Conservation (phyloP, 1,139 yeast genomes). For the Zygosaccharomyces pseudobailii region DNA sequence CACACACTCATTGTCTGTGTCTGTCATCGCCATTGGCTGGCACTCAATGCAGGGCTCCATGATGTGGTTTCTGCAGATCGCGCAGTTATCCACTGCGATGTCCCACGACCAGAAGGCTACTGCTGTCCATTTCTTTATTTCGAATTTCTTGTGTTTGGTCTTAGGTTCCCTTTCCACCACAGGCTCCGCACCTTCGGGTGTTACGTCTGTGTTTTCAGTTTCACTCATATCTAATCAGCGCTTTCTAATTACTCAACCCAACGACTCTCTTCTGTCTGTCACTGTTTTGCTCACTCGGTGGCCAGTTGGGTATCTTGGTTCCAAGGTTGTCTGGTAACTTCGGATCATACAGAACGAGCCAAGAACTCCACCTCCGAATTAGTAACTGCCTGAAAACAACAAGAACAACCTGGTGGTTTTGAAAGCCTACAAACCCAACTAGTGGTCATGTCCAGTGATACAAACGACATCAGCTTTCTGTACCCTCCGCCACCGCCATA, state of each 20-base stretch:
- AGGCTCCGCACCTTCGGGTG: slow-evolving; percentile 12
- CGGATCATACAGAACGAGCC: background rate
- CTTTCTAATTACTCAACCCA: background rate
- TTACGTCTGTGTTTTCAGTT: slow-evolving; percentile 24
- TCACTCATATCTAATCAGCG: slow-evolving; percentile 13
- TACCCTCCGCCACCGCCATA: slow-evolving; percentile 88
- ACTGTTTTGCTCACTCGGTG: too few species aligned
- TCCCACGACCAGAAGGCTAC: slow-evolving; percentile 99
- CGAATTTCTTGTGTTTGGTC: slow-evolving; percentile 49
- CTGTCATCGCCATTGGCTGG: slow-evolving; percentile 73
- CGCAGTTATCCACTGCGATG: slow-evolving; percentile 93
- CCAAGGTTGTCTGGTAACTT: background rate
- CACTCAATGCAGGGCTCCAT: slow-evolving; percentile 99
- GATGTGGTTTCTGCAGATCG: slow-evolving; percentile 94
- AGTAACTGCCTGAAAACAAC: background rate
- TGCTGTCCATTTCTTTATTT: slow-evolving; percentile 90
- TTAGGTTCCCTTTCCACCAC: slow-evolving; percentile 17
- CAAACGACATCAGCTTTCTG: slow-evolving; percentile 48
- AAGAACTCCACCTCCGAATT: background rate
- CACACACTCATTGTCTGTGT: slow-evolving; percentile 73
- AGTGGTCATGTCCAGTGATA: slow-evolving; percentile 22
- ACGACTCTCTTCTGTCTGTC: background rate
- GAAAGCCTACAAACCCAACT: background rate
- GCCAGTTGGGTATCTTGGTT: background rate
- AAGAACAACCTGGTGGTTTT: background rate